Evolutionary conservation across 169 alveolate species (phyloP).

Genomic region (Hepatocystis sp.): DNA sequence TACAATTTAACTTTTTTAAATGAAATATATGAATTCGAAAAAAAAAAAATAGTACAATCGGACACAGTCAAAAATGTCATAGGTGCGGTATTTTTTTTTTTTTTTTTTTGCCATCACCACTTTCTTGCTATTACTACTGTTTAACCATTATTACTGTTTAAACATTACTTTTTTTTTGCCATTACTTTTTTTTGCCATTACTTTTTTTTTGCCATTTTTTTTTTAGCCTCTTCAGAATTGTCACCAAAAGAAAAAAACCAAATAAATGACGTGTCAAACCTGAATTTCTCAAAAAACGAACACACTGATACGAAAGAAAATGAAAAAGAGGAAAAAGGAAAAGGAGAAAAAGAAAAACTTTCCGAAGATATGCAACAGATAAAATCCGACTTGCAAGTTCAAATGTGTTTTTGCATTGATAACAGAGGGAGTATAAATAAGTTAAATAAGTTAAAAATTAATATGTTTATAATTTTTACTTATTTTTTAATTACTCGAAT

Average conservation of each 20-base stretch:
- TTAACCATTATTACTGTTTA: too few relatives aligned
- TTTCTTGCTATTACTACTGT: too few relatives aligned
- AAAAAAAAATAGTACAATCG: not conserved
- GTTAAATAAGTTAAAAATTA: constrained; percentile 17
- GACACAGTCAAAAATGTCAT: not conserved
- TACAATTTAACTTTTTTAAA: constrained; percentile 25
- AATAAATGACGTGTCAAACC: not conserved
- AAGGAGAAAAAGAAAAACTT: not conserved
- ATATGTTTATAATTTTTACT: constrained; percentile 5
- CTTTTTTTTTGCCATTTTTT: not conserved
- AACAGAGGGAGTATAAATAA: constrained; percentile 59
- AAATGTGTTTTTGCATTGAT: constrained; percentile 63
- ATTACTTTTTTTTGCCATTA: not conserved
- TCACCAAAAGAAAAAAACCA: not conserved
- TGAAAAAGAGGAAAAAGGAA: not conserved
- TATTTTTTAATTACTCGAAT: constrained; percentile 61
- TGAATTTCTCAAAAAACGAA: not conserved
- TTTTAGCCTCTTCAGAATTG: not conserved
- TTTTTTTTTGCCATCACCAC: not conserved
- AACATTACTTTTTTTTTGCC: too few relatives aligned
- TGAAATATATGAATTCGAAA: constrained; percentile 15
- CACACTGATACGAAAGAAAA: not conserved
- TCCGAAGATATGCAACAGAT: too few relatives aligned
- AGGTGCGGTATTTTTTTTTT: not conserved
- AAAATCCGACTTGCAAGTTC: constrained; percentile 3